These are phyloP conservation scores for Xanthoconium stramineum DNA, from an alignment of 768 basidiomycete genomes.

Conservation along the genomic window DNA sequence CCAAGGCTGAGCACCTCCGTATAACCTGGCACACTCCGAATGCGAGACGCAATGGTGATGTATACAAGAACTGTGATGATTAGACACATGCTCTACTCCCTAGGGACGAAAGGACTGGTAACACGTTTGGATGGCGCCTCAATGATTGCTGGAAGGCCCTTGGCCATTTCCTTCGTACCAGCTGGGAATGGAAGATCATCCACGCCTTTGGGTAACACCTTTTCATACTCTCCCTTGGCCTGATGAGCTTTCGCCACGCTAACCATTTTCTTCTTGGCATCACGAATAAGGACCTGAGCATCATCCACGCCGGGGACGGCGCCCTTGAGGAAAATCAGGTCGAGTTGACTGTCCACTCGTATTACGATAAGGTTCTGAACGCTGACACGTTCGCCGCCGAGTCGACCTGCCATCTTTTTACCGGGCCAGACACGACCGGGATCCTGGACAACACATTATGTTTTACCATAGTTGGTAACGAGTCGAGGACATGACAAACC, in stretches of 20 bases:
- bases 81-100: slow-evolving; percentile 43
- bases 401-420: slow-evolving; percentile 96
- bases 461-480: not conserved
- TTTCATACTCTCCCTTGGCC: slow-evolving; percentile 68
- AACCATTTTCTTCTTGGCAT: slow-evolving; percentile 87
- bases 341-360: slow-evolving; percentile 80
- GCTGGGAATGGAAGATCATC: slow-evolving; percentile 89
- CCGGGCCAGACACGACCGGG: slow-evolving; percentile 96
- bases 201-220: slow-evolving; percentile 79
- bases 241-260: slow-evolving; percentile 60
- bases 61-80: slow-evolving; percentile 1
- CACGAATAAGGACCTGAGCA: slow-evolving; percentile 78
- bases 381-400: slow-evolving; percentile 82
- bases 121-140: slow-evolving; percentile 69
- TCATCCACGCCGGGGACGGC: slow-evolving; percentile 88
- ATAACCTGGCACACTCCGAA: not conserved
- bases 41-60: not conserved
- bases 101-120: slow-evolving; percentile 78
- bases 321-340: slow-evolving; percentile 91
- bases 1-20: not conserved
- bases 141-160: slow-evolving; percentile 58
- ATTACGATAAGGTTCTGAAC: slow-evolving; percentile 86
- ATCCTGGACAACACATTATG: slow-evolving; percentile 51
- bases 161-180: slow-evolving; percentile 76
- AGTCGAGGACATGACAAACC: slow-evolving; percentile 41